These are phyloP conservation scores for Fraxinus nigra DNA, from an alignment of 305 asterid genomes.

Conservation along the genomic window DNA sequence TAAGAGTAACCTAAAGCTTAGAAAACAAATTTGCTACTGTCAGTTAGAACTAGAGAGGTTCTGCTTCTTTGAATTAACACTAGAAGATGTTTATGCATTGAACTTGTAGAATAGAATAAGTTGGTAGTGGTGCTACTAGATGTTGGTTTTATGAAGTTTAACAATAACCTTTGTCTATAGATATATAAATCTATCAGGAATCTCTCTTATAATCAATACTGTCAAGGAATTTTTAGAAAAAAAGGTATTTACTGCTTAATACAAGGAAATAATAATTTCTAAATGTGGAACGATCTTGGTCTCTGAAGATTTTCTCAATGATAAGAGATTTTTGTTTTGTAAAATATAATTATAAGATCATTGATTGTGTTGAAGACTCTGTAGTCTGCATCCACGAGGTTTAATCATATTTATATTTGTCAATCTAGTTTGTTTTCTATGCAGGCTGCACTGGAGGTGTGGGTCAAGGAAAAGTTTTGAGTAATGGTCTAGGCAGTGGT, in stretches of 20 bases:
- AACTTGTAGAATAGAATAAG: not conserved
- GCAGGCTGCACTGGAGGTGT: constrained; percentile 93
- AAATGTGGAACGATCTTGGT: not conserved
- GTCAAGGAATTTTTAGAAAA: not conserved
- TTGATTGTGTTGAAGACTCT: constrained; percentile 4
- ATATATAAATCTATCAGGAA: not conserved
- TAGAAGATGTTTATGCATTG: not conserved
- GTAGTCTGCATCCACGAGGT: constrained; percentile 1
- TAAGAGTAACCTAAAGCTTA: not conserved
- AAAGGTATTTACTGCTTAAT: not conserved
- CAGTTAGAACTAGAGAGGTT: not conserved
- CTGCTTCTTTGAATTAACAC: not conserved
- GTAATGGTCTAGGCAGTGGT: constrained; percentile 81
- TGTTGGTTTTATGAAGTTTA: not conserved
- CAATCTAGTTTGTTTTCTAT: constrained; percentile 27
- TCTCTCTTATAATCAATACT: not conserved
- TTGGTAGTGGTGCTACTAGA: not conserved
- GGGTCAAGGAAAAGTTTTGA: constrained; percentile 69
- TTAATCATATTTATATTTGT: constrained; percentile 13
- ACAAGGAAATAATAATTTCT: not conserved
- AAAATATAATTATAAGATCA: not conserved
- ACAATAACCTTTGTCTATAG: not conserved
- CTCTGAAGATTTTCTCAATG: not conserved
- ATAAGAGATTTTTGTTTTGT: not conserved
- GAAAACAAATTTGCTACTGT: not conserved